phyloP scores from a whole-genome alignment of 2,329 filamentous ascomycete species.

The Aciculosporium take region DNA sequence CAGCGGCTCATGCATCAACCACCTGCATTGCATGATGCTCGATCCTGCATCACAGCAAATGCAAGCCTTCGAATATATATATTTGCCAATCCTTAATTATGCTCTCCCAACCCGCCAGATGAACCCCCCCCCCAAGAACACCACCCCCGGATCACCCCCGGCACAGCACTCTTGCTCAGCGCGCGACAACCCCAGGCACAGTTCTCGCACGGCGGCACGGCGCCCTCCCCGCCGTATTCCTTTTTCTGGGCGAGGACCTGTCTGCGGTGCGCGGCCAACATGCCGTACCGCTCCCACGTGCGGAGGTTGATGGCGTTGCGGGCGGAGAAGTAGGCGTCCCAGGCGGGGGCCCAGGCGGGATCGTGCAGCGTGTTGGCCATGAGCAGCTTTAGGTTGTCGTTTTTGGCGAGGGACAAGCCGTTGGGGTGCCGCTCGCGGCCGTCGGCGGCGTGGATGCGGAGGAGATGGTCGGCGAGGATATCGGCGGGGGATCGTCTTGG shows the following conservation, averaged over 20 bases:
- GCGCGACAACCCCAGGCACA: conserved; percentile 9
- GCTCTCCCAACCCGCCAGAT: neutral
- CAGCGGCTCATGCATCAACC: too few relatives aligned
- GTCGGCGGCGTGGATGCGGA: conserved; percentile 6
- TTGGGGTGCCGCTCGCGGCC: conserved; percentile 6
- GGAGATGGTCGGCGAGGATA: conserved; percentile 5
- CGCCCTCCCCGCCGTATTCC: conserved; percentile 1
- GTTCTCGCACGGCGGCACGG: conserved; percentile 2
- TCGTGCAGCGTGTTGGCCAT: conserved; percentile 11
- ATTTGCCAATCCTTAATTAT: too few relatives aligned
- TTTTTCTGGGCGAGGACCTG: conserved; percentile 4
- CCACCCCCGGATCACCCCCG: neutral
- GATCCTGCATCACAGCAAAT: neutral
- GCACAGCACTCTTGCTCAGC: neutral
- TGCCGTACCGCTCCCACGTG: conserved; percentile 14
- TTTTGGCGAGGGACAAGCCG: conserved; percentile 7
- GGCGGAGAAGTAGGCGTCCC: conserved; percentile 13
- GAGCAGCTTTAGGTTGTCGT: conserved; percentile 10
- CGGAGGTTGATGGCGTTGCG: conserved; percentile 10
- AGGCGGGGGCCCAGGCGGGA: conserved; percentile 10
- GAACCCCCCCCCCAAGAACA: neutral
- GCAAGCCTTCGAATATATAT: too few relatives aligned
- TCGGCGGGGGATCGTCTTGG: neutral
- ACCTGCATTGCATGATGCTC: too few relatives aligned
- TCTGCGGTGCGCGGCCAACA: conserved; percentile 11